These are phyloP conservation scores for Phialophora macrospora DNA, from an alignment of 2,329 filamentous ascomycete genomes.

Conservation along the genomic window DNA sequence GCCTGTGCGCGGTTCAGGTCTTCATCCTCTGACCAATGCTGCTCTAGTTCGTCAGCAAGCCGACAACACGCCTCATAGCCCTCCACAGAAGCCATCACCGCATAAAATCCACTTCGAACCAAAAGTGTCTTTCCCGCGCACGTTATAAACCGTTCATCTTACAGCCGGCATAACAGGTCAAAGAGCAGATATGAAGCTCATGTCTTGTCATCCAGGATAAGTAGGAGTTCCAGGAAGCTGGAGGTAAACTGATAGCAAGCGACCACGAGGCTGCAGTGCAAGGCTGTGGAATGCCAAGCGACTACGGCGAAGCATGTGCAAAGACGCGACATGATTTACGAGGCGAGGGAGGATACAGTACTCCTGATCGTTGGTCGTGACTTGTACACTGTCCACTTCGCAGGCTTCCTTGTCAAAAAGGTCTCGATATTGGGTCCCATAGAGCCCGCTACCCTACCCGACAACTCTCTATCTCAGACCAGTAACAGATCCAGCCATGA, in stretches of 20 bases:
- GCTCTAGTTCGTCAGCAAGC: slow-evolving; percentile 17
- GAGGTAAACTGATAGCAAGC: background rate
- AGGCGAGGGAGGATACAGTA: too few relatives aligned
- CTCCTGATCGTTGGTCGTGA: background rate
- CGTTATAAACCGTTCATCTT: background rate
- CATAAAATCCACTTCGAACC: background rate
- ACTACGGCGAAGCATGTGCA: slow-evolving; percentile 11
- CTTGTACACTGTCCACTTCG: background rate
- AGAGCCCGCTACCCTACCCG: background rate
- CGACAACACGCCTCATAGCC: slow-evolving; percentile 4
- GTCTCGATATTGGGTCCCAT: background rate
- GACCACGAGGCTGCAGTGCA: background rate
- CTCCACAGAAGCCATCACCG: slow-evolving; percentile 4
- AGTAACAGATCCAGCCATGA: slow-evolving; percentile 64
- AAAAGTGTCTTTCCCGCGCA: background rate
- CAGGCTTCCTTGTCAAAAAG: background rate
- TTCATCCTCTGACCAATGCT: slow-evolving; percentile 1
- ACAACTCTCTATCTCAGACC: background rate
- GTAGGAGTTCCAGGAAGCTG: background rate
- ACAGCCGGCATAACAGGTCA: background rate
- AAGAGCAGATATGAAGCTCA: background rate
- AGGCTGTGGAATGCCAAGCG: slow-evolving; percentile 20
- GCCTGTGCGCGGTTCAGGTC: slow-evolving; percentile 10
- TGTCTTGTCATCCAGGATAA: background rate
- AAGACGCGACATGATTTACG: slow-evolving; percentile 12